These are phyloP conservation scores for Trichoderma polysporum DNA, from an alignment of 2,329 filamentous ascomycete genomes.

Conservation along the genomic window DNA sequence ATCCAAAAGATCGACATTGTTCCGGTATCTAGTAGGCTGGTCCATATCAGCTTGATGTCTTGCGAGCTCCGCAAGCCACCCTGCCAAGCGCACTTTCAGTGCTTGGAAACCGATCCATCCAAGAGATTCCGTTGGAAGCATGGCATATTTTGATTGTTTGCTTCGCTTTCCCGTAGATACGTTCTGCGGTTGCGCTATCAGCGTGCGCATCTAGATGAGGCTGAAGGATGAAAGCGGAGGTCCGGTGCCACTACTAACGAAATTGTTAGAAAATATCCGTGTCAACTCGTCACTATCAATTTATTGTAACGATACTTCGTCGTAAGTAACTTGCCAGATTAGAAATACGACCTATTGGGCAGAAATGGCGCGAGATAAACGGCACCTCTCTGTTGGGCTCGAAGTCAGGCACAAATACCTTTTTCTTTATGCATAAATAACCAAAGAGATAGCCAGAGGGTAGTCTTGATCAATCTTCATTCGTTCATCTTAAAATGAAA, in stretches of 20 bases:
- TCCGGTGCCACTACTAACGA: not conserved
- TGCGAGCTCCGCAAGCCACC: not conserved
- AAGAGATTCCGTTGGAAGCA: conserved; percentile 12
- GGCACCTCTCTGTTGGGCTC: too few species aligned
- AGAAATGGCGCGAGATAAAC: too few species aligned
- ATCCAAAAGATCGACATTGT: conserved; percentile 7
- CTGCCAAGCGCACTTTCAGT: conserved; percentile 9
- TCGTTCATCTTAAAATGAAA: too few species aligned
- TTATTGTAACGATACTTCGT: not conserved
- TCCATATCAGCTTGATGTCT: not conserved
- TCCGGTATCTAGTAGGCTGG: not conserved
- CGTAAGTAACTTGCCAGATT: not conserved
- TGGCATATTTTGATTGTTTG: not conserved
- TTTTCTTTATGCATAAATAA: too few species aligned
- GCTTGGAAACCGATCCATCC: conserved; percentile 13
- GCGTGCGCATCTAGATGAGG: not conserved
- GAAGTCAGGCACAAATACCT: too few species aligned
- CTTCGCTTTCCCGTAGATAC: not conserved
- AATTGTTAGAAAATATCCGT: not conserved
- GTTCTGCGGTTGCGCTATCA: not conserved
- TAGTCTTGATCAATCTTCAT: too few species aligned
- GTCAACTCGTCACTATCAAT: not conserved
- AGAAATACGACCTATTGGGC: too few species aligned
- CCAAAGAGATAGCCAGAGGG: too few species aligned
- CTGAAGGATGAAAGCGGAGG: conserved; percentile 6